These are phyloP conservation scores for Solanum okadae DNA, from an alignment of 257 asterid species.

Conservation along the genomic window DNA sequence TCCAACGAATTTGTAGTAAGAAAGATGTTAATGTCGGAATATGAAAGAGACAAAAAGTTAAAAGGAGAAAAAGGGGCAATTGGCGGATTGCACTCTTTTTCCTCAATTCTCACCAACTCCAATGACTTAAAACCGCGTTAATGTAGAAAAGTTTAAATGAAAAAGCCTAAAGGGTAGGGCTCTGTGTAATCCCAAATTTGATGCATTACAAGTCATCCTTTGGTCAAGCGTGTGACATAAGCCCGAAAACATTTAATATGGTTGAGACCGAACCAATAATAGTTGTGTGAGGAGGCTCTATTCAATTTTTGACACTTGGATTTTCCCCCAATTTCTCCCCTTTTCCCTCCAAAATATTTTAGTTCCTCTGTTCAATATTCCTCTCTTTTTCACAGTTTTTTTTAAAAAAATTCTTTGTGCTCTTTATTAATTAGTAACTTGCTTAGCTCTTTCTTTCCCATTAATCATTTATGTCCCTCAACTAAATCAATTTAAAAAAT, in stretches of 20 bases:
- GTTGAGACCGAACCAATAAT: too few species aligned
- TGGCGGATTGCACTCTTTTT: not conserved
- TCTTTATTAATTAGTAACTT: too few species aligned
- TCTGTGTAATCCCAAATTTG: not conserved
- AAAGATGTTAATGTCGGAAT: not conserved
- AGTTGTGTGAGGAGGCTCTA: too few species aligned
- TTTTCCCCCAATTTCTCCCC: too few species aligned
- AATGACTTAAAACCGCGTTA: not conserved
- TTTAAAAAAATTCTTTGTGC: too few species aligned
- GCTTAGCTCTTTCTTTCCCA: too few species aligned
- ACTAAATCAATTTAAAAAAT: too few species aligned
- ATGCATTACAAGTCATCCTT: not conserved
- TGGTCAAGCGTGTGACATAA: not conserved
- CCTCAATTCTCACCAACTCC: not conserved
- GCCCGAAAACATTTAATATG: not conserved
- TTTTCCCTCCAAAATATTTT: too few species aligned
- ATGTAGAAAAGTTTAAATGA: not conserved
- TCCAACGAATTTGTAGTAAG: not conserved
- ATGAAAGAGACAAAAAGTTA: slow-evolving; percentile 1
- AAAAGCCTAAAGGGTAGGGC: not conserved
- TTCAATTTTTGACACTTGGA: too few species aligned
- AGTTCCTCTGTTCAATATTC: too few species aligned
- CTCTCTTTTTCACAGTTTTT: too few species aligned
- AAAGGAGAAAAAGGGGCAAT: not conserved
- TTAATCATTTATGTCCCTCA: too few species aligned